Conservation (phyloP, 164 flowering plant genomes). For the Tinospora cordifolia region DNA sequence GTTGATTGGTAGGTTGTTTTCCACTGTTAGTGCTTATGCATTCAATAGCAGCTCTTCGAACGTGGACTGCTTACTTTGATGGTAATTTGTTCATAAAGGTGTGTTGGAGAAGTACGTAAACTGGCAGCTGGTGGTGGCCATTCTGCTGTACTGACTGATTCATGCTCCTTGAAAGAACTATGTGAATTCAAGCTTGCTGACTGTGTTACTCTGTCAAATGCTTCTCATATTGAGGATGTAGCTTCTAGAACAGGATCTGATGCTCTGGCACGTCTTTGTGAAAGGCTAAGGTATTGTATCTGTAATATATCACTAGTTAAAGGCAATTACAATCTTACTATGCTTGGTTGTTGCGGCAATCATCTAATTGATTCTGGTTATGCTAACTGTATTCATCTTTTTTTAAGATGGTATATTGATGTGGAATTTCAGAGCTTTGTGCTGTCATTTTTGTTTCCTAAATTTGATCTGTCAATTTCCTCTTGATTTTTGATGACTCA, state of each 20-base stretch:
- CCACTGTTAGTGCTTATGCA: neutral
- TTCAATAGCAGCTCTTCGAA: neutral
- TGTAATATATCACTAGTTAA: neutral
- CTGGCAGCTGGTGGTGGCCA: slow-evolving; percentile 99
- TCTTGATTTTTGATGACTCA: too few species aligned
- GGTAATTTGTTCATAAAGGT: slow-evolving; percentile 40
- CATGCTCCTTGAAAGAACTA: slow-evolving; percentile 81
- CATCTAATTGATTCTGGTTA: neutral
- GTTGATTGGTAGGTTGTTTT: slow-evolving; percentile 62
- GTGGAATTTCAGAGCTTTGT: neutral
- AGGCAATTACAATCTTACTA: neutral
- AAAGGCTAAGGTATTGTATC: slow-evolving; percentile 60
- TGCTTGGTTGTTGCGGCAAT: neutral
- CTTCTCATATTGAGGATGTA: slow-evolving; percentile 65
- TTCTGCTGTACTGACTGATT: slow-evolving; percentile 94
- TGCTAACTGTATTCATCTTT: neutral
- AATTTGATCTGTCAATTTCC: neutral
- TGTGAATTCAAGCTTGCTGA: slow-evolving; percentile 93
- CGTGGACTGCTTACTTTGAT: slow-evolving; percentile 1
- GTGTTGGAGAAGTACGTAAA: slow-evolving; percentile 85
- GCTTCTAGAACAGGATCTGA: slow-evolving; percentile 86
- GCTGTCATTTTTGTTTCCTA: neutral
- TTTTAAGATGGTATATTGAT: neutral
- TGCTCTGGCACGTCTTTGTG: slow-evolving; percentile 92
- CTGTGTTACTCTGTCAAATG: slow-evolving; percentile 53